A percentile compares a stretch with the other conserved stretches of the same genome.
phyloP scores from a whole-genome alignment of 345 rosid genomes.

The Brassica napus region Da-Ae NC_063435.1:26216501-26217000 shows the following conservation, averaged over 20 bases:
- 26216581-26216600: too few species aligned
- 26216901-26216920: constrained; percentile 11
- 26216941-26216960: not conserved
- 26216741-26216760: not conserved
- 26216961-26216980: constrained; percentile 24
- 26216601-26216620: too few species aligned
- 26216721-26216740: not conserved
- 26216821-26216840: not conserved
- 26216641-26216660: too few species aligned
- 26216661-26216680: too few species aligned
- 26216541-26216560: too few species aligned
- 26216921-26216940: constrained; percentile 24
- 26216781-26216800: not conserved
- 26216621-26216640: too few species aligned
- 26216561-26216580: too few species aligned
- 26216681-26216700: too few species aligned
- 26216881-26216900: not conserved
- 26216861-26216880: not conserved
- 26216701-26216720: too few species aligned
- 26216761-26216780: not conserved
- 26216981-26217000: constrained; percentile 32
- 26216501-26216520: too few species aligned
- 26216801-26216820: not conserved
- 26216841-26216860: not conserved
- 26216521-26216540: too few species aligned